These are phyloP conservation scores for Basipetospora chlamydospora DNA, from an alignment of 2,329 filamentous ascomycete genomes.

Conservation along the genomic window DNA sequence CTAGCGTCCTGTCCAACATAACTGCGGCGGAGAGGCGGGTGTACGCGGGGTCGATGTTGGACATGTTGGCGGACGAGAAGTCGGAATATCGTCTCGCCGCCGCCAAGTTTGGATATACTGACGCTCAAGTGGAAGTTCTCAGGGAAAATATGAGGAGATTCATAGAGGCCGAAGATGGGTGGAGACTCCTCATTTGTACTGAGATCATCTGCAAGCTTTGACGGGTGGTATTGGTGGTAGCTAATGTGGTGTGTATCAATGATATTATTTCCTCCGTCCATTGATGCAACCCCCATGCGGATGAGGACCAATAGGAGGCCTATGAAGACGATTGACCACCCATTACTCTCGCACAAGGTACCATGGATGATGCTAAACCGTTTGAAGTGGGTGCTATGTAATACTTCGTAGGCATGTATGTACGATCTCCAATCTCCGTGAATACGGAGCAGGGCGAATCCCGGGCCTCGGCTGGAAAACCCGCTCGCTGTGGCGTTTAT, in stretches of 20 bases:
- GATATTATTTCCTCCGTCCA: too few relatives aligned
- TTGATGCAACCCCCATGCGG: too few relatives aligned
- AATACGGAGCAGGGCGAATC: too few relatives aligned
- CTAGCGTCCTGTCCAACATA: conserved; percentile 6
- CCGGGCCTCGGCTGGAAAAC: background rate
- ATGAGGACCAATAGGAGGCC: too few relatives aligned
- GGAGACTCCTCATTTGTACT: conserved; percentile 6
- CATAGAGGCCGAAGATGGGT: conserved; percentile 3
- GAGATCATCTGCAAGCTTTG: conserved; percentile 7
- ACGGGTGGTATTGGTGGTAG: too few relatives aligned
- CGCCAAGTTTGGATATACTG: conserved; percentile 6
- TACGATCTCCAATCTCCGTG: too few relatives aligned
- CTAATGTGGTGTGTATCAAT: too few relatives aligned
- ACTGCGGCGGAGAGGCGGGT: conserved; percentile 4
- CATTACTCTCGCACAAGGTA: too few relatives aligned
- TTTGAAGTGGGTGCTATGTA: too few relatives aligned
- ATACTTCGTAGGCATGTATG: too few relatives aligned
- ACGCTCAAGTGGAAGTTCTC: conserved; percentile 3
- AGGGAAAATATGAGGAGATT: conserved; percentile 4
- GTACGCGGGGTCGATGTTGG: conserved; percentile 6
- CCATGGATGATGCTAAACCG: too few relatives aligned
- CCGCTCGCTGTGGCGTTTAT: background rate
- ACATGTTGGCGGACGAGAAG: conserved; percentile 4
- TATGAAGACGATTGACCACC: too few relatives aligned
- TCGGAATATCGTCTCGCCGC: conserved; percentile 7